Conservation (phyloP, 116 monocot species). For the Posidonia oceanica region DNA sequence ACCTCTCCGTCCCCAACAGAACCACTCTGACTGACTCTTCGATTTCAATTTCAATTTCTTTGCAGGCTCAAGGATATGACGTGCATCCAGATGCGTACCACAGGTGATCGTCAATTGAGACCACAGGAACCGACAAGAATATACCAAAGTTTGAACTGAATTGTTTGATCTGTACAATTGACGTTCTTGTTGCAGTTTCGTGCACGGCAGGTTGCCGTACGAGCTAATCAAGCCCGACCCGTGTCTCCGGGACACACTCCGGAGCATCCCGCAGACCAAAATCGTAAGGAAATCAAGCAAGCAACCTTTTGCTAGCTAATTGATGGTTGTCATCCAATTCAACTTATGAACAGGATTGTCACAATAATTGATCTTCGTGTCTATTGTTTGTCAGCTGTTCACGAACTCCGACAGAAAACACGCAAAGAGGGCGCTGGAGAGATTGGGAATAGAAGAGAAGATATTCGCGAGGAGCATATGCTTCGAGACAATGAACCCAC, state of each 20-base stretch:
- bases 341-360: background rate
- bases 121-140: background rate
- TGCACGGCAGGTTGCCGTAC: slow-evolving; percentile 84
- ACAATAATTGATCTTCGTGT: background rate
- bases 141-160: background rate
- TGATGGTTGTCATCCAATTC: background rate
- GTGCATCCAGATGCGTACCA: slow-evolving; percentile 88
- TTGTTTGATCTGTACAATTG: background rate
- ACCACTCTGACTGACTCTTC: background rate
- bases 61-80: slow-evolving; percentile 68
- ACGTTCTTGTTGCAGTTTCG: slow-evolving; percentile 28
- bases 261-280: slow-evolving; percentile 50
- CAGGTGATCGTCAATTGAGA: slow-evolving; percentile 22
- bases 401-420: slow-evolving; percentile 82
- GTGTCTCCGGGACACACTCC: slow-evolving; percentile 37
- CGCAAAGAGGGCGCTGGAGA: slow-evolving; percentile 35
- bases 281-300: slow-evolving; percentile 26
- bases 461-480: slow-evolving; percentile 49
- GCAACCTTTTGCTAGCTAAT: background rate
- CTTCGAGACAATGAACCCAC: slow-evolving; percentile 83
- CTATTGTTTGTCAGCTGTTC: slow-evolving; percentile 37
- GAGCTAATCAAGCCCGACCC: slow-evolving; percentile 60
- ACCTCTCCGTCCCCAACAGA: background rate
- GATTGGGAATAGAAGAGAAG: slow-evolving; percentile 50
- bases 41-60: background rate